These are phyloP conservation scores for Hypoxylon subgilvum DNA, from an alignment of 495 filamentous ascomycete species.

Conservation along the genomic window DNA sequence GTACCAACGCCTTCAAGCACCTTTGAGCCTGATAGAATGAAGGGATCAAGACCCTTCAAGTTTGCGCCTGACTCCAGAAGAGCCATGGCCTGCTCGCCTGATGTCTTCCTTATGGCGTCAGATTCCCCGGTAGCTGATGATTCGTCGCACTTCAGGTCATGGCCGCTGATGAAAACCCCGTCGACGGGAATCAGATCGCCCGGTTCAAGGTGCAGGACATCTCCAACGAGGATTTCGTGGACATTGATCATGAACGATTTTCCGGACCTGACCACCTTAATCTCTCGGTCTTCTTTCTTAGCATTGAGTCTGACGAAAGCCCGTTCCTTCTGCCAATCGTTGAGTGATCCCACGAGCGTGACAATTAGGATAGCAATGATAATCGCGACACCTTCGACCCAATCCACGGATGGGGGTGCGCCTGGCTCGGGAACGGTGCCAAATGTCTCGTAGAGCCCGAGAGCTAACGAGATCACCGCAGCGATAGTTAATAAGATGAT, in stretches of 20 bases:
- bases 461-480: slow-evolving; percentile 79
- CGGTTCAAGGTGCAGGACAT: slow-evolving; percentile 83
- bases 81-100: slow-evolving; percentile 66
- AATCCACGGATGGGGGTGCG: slow-evolving; percentile 67
- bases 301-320: slow-evolving; percentile 73
- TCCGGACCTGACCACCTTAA: slow-evolving; percentile 80
- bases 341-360: slow-evolving; percentile 69
- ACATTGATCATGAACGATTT: slow-evolving; percentile 78
- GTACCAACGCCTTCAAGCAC: slow-evolving; percentile 81
- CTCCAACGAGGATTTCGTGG: slow-evolving; percentile 81
- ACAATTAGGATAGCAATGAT: slow-evolving; percentile 74
- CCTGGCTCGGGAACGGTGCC: slow-evolving; percentile 47
- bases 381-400: slow-evolving; percentile 78
- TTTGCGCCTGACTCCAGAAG: slow-evolving; percentile 65
- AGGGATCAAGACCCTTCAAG: slow-evolving; percentile 66
- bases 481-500: slow-evolving; percentile 79
- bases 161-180: slow-evolving; percentile 75
- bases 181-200: slow-evolving; percentile 87
- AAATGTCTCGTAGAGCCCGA: slow-evolving; percentile 70
- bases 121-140: slow-evolving; percentile 80
- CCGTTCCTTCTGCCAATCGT: slow-evolving; percentile 77
- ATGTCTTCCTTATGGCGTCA: slow-evolving; percentile 66
- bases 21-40: slow-evolving; percentile 82
- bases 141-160: slow-evolving; percentile 79
- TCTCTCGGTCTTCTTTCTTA: slow-evolving; percentile 71